Conservation (phyloP, 2,329 filamentous ascomycete genomes). For the Alternaria panax region DNA sequence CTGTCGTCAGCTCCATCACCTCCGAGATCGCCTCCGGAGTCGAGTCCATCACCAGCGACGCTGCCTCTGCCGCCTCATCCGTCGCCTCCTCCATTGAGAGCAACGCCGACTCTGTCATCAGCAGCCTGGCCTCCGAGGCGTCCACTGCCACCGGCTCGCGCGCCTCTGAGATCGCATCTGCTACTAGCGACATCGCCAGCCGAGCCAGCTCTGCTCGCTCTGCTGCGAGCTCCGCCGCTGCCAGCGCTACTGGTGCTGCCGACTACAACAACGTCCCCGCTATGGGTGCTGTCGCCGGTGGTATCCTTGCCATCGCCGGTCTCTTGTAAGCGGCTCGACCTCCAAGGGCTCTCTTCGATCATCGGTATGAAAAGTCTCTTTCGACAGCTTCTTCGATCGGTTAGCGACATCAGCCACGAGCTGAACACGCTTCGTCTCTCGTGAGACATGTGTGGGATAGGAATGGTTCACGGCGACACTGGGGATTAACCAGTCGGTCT, state of each 20-base stretch:
- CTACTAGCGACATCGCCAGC: slow-evolving; percentile 1
- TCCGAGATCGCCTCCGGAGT: slow-evolving; percentile 19
- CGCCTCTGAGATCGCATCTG: slow-evolving; percentile 1
- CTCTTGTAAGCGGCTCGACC: slow-evolving; percentile 38
- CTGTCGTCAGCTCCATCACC: slow-evolving; percentile 18
- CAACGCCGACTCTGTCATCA: slow-evolving; percentile 20
- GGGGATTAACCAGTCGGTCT: slow-evolving; percentile 3
- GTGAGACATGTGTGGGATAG: slow-evolving; percentile 15
- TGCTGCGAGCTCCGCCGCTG: slow-evolving; percentile 16
- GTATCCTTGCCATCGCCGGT: slow-evolving; percentile 40
- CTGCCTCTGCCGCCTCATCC: slow-evolving; percentile 15
- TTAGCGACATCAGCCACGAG: slow-evolving; percentile 11
- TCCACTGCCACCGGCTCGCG: not conserved
- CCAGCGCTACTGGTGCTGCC: slow-evolving; percentile 26
- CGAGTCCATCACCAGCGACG: slow-evolving; percentile 16
- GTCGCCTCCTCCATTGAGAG: slow-evolving; percentile 23
- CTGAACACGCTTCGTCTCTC: slow-evolving; percentile 21
- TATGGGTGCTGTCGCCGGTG: slow-evolving; percentile 44
- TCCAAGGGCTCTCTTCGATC: not conserved
- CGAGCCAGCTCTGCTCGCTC: slow-evolving; percentile 5
- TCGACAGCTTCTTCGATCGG: slow-evolving; percentile 11
- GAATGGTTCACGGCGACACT: slow-evolving; percentile 4
- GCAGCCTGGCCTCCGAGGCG: slow-evolving; percentile 14
- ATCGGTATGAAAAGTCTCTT: slow-evolving; percentile 10
- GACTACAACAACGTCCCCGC: slow-evolving; percentile 36